Percentiles rank a stretch among this genome's conserved stretches.
phyloP scores from a whole-genome alignment of 192 early-diverging fungal genomes.

The Backusella australiensis region DNA sequence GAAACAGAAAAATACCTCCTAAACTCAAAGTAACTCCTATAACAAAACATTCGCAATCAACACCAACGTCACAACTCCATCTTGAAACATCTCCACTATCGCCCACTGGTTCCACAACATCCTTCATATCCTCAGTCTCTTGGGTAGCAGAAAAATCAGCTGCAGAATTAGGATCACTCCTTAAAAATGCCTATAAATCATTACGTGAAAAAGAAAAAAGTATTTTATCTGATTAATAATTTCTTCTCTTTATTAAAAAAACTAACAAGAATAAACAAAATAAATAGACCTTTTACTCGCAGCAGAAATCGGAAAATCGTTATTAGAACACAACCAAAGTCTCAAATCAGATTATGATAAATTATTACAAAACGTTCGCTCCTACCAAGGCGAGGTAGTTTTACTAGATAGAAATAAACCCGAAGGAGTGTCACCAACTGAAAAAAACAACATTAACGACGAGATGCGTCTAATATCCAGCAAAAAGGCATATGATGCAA shows the following conservation, averaged over 20 bases:
- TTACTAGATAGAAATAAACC: neutral
- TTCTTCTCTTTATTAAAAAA: neutral
- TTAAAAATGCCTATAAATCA: slow-evolving; percentile 36
- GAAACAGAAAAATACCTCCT: slow-evolving; percentile 7
- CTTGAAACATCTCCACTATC: slow-evolving; percentile 16
- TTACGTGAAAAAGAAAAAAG: slow-evolving; percentile 42
- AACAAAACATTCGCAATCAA: slow-evolving; percentile 7
- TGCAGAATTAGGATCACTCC: slow-evolving; percentile 28
- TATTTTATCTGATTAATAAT: neutral
- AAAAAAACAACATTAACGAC: neutral
- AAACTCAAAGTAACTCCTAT: slow-evolving; percentile 10
- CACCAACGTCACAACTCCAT: slow-evolving; percentile 7
- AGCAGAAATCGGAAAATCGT: slow-evolving; percentile 44
- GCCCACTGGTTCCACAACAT: slow-evolving; percentile 26
- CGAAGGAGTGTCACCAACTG: neutral
- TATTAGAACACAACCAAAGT: slow-evolving; percentile 40
- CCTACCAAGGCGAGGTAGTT: neutral
- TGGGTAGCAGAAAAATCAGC: slow-evolving; percentile 35
- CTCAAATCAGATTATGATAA: slow-evolving; percentile 43
- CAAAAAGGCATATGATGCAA: slow-evolving; percentile 11
- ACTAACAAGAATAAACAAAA: too few relatives aligned
- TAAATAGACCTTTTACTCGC: slow-evolving; percentile 40
- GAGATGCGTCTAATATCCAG: slow-evolving; percentile 15
- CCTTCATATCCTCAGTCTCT: slow-evolving; percentile 35
- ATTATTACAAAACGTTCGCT: slow-evolving; percentile 15